Evolutionary conservation across 1,139 yeast species (phyloP).

Genomic region (Geotrichum candidum): DNA sequence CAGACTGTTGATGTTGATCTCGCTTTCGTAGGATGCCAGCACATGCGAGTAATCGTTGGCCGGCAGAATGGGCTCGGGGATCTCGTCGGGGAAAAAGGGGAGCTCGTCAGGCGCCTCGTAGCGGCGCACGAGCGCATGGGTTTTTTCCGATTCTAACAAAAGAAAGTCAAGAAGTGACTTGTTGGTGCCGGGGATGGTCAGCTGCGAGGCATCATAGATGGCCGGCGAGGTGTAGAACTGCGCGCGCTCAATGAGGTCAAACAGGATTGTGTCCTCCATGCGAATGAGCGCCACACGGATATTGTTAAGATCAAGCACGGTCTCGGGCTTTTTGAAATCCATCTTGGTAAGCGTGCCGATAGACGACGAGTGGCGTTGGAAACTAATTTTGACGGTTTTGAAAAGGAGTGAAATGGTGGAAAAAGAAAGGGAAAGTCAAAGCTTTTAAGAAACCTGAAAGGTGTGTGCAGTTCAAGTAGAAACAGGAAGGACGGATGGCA

Average conservation of each 20-base stretch:
- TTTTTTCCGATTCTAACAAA: slow-evolving; percentile 64
- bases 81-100: slow-evolving; percentile 75
- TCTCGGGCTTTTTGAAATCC: slow-evolving; percentile 82
- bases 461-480: background rate
- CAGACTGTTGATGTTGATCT: slow-evolving; percentile 66
- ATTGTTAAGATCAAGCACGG: slow-evolving; percentile 73
- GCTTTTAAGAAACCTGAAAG: no score
- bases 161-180: slow-evolving; percentile 89
- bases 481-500: background rate
- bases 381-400: background rate
- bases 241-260: slow-evolving; percentile 86
- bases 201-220: slow-evolving; percentile 58
- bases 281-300: slow-evolving; percentile 80
- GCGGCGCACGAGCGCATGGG: slow-evolving; percentile 77
- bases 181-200: slow-evolving; percentile 58
- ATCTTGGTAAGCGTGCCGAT: slow-evolving; percentile 35
- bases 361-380: slow-evolving; percentile 3
- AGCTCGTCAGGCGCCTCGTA: slow-evolving; percentile 92
- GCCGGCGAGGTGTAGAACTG: slow-evolving; percentile 75
- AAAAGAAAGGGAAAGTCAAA: background rate
- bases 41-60: slow-evolving; percentile 71
- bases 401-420: background rate
- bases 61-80: slow-evolving; percentile 69
- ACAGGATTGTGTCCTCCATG: slow-evolving; percentile 94
- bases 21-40: slow-evolving; percentile 65